Percentiles rank a stretch among this genome's conserved stretches.
Evolutionary conservation across 306 rosid genomes (phyloP).

Genomic region (Hippophae rhamnoides): DNA sequence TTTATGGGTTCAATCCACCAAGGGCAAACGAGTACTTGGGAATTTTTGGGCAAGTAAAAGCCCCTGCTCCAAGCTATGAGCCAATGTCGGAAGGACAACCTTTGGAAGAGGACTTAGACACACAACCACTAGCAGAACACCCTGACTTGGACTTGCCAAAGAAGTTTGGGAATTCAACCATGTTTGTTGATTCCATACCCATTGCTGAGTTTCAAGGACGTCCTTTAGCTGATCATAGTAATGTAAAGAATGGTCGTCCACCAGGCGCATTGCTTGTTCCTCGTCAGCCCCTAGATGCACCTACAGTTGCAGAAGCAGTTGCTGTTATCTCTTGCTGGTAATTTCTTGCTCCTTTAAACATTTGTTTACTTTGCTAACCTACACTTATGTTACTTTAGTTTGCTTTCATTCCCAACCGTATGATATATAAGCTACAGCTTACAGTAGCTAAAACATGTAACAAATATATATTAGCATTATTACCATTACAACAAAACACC

Average conservation of each 20-base stretch:
- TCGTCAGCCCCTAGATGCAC: conserved; percentile 75
- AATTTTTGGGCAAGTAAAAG: conserved; percentile 47
- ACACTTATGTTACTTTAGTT: not conserved
- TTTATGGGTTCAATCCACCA: conserved; percentile 80
- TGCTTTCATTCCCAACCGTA: no score
- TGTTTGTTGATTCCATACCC: conserved; percentile 57
- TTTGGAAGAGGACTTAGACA: conserved; percentile 40
- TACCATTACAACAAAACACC: no score
- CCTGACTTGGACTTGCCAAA: conserved; percentile 49
- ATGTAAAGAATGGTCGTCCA: conserved; percentile 71
- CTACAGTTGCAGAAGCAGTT: conserved; percentile 75
- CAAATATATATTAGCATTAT: no score
- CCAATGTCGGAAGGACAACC: conserved; percentile 2
- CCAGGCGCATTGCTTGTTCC: conserved; percentile 56
- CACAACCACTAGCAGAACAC: conserved; percentile 42
- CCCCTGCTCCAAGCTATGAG: conserved; percentile 33
- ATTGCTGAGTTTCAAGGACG: conserved; percentile 70
- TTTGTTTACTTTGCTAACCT: not conserved
- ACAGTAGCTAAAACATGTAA: no score
- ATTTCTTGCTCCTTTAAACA: not conserved
- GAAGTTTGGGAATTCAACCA: conserved; percentile 59
- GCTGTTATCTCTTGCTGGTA: conserved; percentile 90
- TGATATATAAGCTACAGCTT: no score
- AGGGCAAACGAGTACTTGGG: conserved; percentile 69
- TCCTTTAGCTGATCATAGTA: conserved; percentile 68